Conservation (phyloP, 805 yeast species). For the Barnettozyma populi region DNA sequence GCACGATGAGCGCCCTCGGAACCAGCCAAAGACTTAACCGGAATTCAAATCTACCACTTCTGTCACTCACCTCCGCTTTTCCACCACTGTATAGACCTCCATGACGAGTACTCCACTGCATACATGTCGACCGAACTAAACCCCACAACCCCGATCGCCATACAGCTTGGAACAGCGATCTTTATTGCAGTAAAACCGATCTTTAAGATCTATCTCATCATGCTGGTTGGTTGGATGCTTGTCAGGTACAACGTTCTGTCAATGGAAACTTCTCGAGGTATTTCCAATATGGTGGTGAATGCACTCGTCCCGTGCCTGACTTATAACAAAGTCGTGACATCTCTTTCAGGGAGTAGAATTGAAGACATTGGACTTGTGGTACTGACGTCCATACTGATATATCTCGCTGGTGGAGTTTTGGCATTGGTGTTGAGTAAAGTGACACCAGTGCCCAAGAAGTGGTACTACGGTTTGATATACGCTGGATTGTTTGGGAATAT, state of each 20-base stretch:
- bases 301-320: constrained; percentile 50
- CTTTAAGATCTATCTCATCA: constrained; percentile 22
- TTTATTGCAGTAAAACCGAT: constrained; percentile 24
- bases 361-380: constrained; percentile 44
- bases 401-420: constrained; percentile 38
- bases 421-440: constrained; percentile 28
- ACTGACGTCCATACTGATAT: constrained; percentile 24
- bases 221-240: constrained; percentile 16
- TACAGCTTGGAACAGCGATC: constrained; percentile 18
- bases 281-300: constrained; percentile 45
- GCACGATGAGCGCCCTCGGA: too few species aligned
- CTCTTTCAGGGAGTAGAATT: constrained; percentile 46
- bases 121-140: neutral
- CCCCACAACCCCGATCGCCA: neutral
- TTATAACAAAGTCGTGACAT: constrained; percentile 46
- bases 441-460: constrained; percentile 41
- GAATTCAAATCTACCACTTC: too few species aligned
- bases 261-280: constrained; percentile 48
- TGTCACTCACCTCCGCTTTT: too few species aligned
- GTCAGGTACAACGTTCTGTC: constrained; percentile 31
- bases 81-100: too few species aligned
- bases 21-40: too few species aligned
- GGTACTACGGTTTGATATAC: constrained; percentile 44
- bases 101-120: neutral
- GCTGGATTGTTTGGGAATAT: constrained; percentile 48